Percentiles rank a stretch among this genome's conserved stretches.
Conservation (phyloP, 1,284 basidiomycete genomes). For the Fomitopsis pinicola region DNA sequence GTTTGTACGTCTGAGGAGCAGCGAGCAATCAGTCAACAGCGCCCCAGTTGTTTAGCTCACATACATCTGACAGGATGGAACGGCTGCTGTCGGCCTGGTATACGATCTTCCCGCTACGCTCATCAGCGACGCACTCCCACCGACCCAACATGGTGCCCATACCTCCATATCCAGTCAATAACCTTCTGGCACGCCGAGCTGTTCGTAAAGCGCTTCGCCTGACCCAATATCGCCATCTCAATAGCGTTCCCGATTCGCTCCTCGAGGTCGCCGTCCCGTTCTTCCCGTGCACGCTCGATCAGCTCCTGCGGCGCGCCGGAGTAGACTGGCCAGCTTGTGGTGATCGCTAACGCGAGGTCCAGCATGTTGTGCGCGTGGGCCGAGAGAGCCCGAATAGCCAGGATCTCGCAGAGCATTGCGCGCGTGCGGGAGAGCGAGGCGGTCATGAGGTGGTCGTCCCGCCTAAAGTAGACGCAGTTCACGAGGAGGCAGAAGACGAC, state of each 20-base stretch:
- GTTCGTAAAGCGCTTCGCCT: constrained; percentile 84
- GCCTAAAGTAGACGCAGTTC: constrained; percentile 83
- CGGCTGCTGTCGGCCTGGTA: constrained; percentile 86
- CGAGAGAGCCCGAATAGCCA: constrained; percentile 80
- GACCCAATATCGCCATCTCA: constrained; percentile 86
- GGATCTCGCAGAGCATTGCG: constrained; percentile 83
- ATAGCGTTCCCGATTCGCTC: constrained; percentile 85
- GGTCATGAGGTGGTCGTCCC: constrained; percentile 66
- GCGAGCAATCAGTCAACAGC: no score
- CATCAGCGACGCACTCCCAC: constrained; percentile 4
- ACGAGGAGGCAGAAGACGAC: constrained; percentile 87
- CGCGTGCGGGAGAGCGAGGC: constrained; percentile 70
- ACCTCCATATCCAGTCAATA: constrained; percentile 79
- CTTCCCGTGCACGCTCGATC: constrained; percentile 59
- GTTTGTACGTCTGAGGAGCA: constrained; percentile 78
- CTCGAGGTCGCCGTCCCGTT: constrained; percentile 71
- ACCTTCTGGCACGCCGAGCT: constrained; percentile 84
- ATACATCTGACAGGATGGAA: constrained; percentile 85
- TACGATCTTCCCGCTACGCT: constrained; percentile 74
- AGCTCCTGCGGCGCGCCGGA: constrained; percentile 71
- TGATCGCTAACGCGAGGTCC: constrained; percentile 74
- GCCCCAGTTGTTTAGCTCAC: constrained; percentile 37
- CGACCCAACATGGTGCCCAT: not conserved
- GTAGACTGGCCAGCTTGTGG: constrained; percentile 87
- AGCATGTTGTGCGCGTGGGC: constrained; percentile 75